Evolutionary conservation across 257 asterid species (phyloP), one percentile per base, ranked within the genome.

Genomic region (Orobanche coerulescens): DNA sequence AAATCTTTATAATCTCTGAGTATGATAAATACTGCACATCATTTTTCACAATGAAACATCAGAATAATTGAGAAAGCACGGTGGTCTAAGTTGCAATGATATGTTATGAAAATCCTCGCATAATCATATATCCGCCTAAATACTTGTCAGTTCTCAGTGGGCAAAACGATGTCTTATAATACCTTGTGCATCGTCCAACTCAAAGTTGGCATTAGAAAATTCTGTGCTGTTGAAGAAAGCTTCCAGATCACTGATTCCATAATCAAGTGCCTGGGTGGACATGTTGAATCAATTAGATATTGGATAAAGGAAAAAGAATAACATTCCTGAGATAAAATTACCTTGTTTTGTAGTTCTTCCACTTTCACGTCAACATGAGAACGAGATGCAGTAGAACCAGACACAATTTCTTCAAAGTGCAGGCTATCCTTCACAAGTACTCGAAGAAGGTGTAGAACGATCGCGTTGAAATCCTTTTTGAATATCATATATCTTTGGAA

Each of bases 321-420:
- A 24, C 2, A 3, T 10, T 24, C 15, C 18, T 6, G 2, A 44
- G 28, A 54, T 37, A 3, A 48, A 20, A 36, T 20, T 75, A 89
- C 96, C 97, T 85, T 93, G 95, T 71, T 86, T 77, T 73, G 91
- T 55, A 93, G 87, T 73, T 86, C 95, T 26, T 81, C 96, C 61
- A 93, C 83, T 75, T 84, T 84, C 20, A 89, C 91, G 37, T 89
- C 89, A 11, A 89, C 69, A 69, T 86, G 73, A 13, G 84, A 34
- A 25, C 77, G 73, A 33, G 77, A 80, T 13, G 86, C 65, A 56
- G 74, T 49, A 46, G 94, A 76, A 31, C 91, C 84, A 24, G 87
- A 70, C 36, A 71, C 69, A 4, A 84, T 71, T 76, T 86, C 90
- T 71, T 84, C 93, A 48, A 86, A 82, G 62, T 77, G 86, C 73